Conservation (phyloP, 2,329 filamentous ascomycete species). For the Paraphoma chrysanthemicola region DNA sequence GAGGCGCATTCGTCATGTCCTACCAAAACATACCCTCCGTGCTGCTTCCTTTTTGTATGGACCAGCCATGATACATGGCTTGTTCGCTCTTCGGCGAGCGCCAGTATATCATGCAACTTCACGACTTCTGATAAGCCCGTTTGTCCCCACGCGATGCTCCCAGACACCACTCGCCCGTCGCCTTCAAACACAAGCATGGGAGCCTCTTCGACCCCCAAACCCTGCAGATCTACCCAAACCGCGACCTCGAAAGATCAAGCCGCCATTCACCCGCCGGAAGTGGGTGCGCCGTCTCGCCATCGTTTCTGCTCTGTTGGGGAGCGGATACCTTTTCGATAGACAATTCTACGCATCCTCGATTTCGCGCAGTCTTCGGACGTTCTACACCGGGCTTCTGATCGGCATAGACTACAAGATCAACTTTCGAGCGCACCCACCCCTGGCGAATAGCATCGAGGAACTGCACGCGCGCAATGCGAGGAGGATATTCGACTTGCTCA, state of each 20-base stretch:
- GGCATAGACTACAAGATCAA: slow-evolving; percentile 97
- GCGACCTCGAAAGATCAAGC: slow-evolving; percentile 64
- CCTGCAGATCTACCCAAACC: slow-evolving; percentile 74
- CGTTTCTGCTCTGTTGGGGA: slow-evolving; percentile 64
- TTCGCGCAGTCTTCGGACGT: slow-evolving; percentile 80
- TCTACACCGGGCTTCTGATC: slow-evolving; percentile 77
- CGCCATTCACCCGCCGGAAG: slow-evolving; percentile 73
- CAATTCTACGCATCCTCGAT: slow-evolving; percentile 81
- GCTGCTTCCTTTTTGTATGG: slow-evolving; percentile 3
- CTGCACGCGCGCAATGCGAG: slow-evolving; percentile 85
- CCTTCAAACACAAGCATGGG: slow-evolving; percentile 48
- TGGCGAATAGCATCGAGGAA: slow-evolving; percentile 75
- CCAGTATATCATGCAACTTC: slow-evolving; percentile 25
- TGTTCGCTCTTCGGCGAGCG: slow-evolving; percentile 42
- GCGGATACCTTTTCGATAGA: slow-evolving; percentile 72
- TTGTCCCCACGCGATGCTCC: slow-evolving; percentile 15
- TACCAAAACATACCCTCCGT: slow-evolving; percentile 31
- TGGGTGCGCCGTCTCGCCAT: slow-evolving; percentile 79
- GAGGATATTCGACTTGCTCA: slow-evolving; percentile 79
- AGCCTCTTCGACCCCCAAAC: slow-evolving; percentile 68
- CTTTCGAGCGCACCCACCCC: slow-evolving; percentile 80
- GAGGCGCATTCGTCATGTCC: slow-evolving; percentile 20
- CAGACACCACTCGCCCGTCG: slow-evolving; percentile 29
- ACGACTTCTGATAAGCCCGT: slow-evolving; percentile 26
- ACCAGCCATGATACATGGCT: slow-evolving; percentile 49